phyloP scores from a whole-genome alignment of 2,329 filamentous ascomycete genomes.

The Neophaeococcomyces aloes region DNA sequence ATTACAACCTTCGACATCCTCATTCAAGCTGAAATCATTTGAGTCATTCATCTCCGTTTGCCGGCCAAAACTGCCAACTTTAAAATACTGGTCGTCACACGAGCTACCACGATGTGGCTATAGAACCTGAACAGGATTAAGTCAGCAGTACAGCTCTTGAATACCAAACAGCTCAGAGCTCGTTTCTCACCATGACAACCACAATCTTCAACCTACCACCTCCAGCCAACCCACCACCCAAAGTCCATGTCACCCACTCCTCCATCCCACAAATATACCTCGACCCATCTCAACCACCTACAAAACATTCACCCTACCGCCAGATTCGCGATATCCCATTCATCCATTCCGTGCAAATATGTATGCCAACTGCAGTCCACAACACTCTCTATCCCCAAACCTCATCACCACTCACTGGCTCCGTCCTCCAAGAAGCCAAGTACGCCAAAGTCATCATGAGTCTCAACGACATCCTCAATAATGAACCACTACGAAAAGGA shows the following conservation, averaged over 20 bases:
- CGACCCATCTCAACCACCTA: constrained; percentile 58
- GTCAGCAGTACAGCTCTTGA: no score
- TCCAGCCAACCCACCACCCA: constrained; percentile 7
- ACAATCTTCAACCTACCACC: constrained; percentile 2
- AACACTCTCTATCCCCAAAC: constrained; percentile 23
- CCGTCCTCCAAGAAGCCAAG: constrained; percentile 20
- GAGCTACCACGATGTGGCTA: no score
- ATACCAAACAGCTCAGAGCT: no score
- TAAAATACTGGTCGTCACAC: no score
- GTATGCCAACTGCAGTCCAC: constrained; percentile 58
- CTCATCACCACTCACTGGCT: neutral
- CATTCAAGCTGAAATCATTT: no score
- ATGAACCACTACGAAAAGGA: constrained; percentile 42
- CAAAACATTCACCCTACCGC: constrained; percentile 66
- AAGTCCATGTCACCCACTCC: constrained; percentile 55
- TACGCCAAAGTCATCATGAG: constrained; percentile 65
- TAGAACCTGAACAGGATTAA: no score
- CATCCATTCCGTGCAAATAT: constrained; percentile 56
- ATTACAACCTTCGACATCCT: no score
- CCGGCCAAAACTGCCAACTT: no score
- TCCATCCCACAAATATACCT: constrained; percentile 45
- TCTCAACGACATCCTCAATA: constrained; percentile 59
- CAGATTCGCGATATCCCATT: constrained; percentile 56
- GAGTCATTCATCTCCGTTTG: no score
- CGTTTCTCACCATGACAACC: constrained; percentile 5